Evolutionary conservation across 768 basidiomycete genomes (phyloP).

Genomic region (Boletus patriciae): DNA sequence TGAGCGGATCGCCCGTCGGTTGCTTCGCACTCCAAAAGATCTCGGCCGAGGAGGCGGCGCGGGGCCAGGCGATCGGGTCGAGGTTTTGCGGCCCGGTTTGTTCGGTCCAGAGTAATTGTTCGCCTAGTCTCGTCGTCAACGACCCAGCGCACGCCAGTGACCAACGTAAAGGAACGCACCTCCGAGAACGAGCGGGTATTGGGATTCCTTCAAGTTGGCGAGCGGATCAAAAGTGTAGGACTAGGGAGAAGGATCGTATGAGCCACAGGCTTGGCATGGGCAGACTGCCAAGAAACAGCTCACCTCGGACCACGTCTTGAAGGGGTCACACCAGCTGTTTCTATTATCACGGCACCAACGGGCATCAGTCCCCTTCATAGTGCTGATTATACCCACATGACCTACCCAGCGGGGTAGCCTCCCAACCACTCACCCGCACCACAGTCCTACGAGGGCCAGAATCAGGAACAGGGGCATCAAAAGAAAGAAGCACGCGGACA

Average conservation of each 20-base stretch:
- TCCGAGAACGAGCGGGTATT: constrained; percentile 41
- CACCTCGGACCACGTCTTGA: constrained; percentile 53
- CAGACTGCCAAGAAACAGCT: constrained; percentile 13
- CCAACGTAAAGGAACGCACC: constrained; percentile 16
- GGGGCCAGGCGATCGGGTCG: constrained; percentile 49
- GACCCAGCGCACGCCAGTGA: background rate
- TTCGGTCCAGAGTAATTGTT: constrained; percentile 49
- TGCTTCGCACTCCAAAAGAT: constrained; percentile 52
- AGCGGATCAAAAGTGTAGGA: constrained; percentile 53
- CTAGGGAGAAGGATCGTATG: constrained; percentile 24
- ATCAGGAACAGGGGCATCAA: background rate
- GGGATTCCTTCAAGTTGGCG: constrained; percentile 37
- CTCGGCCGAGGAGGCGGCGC: constrained; percentile 48
- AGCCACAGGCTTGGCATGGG: background rate
- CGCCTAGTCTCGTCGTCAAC: constrained; percentile 21
- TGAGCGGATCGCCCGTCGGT: constrained; percentile 36
- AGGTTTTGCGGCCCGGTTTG: constrained; percentile 45
- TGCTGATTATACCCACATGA: background rate
- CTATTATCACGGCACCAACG: constrained; percentile 13
- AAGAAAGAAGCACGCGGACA: constrained; percentile 11
- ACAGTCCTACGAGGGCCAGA: constrained; percentile 36
- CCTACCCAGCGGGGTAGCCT: constrained; percentile 32
- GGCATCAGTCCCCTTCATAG: background rate
- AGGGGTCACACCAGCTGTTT: constrained; percentile 51
- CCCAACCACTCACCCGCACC: constrained; percentile 52